A percentile compares a stretch with the other conserved stretches of the same genome.
phyloP scores from a whole-genome alignment of 1,139 yeast genomes.

The Spencermartinsiella ligniputridi region DNA sequence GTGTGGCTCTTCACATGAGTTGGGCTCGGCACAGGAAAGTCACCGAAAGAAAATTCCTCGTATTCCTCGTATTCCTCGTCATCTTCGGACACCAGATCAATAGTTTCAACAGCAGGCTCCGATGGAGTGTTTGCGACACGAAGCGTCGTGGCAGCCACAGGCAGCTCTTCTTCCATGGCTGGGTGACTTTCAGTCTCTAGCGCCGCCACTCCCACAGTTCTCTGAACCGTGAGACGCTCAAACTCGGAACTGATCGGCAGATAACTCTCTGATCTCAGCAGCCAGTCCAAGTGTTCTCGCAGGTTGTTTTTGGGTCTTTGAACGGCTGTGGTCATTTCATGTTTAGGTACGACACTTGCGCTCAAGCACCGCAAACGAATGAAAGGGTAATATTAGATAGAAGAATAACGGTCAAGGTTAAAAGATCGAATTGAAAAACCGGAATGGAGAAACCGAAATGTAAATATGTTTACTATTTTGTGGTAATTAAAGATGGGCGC shows the following conservation, averaged over 20 bases:
- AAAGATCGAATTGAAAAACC: no score
- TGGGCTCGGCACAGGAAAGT: background rate
- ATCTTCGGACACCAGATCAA: slow-evolving; percentile 2
- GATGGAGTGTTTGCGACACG: background rate
- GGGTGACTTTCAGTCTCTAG: background rate
- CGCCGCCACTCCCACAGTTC: background rate
- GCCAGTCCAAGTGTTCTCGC: slow-evolving; percentile 1
- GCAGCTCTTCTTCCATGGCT: no score
- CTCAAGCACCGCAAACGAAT: no score
- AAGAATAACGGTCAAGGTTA: no score
- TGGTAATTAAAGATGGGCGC: no score
- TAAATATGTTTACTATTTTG: no score
- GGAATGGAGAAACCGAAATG: no score
- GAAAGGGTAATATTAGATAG: no score
- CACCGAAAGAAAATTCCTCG: background rate
- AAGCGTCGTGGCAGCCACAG: no score
- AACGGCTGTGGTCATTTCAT: slow-evolving; percentile 1
- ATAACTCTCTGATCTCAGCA: background rate
- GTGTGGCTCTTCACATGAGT: no score
- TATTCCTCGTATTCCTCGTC: no score
- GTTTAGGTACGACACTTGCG: no score
- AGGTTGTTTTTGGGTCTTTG: background rate
- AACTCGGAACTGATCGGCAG: background rate
- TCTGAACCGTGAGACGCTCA: background rate
- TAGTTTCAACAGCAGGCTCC: background rate